phyloP scores from a whole-genome alignment of 2,329 filamentous ascomycete species.

The Epichloe gansuensis region DNA sequence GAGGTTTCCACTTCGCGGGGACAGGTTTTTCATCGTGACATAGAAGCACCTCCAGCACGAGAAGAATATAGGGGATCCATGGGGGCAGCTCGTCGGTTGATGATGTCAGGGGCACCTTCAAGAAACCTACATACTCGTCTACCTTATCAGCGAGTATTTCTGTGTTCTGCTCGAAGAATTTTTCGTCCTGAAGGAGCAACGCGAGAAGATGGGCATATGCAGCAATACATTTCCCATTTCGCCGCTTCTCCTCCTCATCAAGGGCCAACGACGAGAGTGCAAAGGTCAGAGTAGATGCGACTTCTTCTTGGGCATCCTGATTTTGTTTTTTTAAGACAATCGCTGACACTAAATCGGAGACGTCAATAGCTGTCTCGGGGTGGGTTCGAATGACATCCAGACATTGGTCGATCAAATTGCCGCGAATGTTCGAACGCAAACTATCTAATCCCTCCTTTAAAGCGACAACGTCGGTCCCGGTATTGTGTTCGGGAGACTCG shows the following conservation, averaged over 20 bases:
- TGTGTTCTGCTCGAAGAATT: constrained; percentile 67
- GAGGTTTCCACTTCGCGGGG: constrained; percentile 56
- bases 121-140: constrained; percentile 60
- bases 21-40: constrained; percentile 75
- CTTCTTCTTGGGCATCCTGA: constrained; percentile 50
- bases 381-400: constrained; percentile 83
- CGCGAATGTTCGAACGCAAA: constrained; percentile 57
- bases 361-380: constrained; percentile 76
- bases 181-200: constrained; percentile 67
- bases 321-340: constrained; percentile 49
- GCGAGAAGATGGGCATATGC: constrained; percentile 88
- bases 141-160: constrained; percentile 67
- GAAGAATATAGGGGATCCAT: constrained; percentile 82
- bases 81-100: constrained; percentile 68
- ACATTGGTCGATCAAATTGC: constrained; percentile 75
- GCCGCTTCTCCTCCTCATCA: constrained; percentile 53
- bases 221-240: constrained; percentile 50
- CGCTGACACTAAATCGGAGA: constrained; percentile 72
- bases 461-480: constrained; percentile 9
- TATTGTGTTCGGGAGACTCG: constrained; percentile 8
- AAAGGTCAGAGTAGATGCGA: constrained; percentile 70
- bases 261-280: constrained; percentile 60
- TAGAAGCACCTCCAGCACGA: constrained; percentile 84
- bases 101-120: constrained; percentile 55
- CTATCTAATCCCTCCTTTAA: constrained; percentile 68